Evolutionary conservation across 441 rosid species (phyloP).

Genomic region (Bocquillonia castaneifolia): DNA sequence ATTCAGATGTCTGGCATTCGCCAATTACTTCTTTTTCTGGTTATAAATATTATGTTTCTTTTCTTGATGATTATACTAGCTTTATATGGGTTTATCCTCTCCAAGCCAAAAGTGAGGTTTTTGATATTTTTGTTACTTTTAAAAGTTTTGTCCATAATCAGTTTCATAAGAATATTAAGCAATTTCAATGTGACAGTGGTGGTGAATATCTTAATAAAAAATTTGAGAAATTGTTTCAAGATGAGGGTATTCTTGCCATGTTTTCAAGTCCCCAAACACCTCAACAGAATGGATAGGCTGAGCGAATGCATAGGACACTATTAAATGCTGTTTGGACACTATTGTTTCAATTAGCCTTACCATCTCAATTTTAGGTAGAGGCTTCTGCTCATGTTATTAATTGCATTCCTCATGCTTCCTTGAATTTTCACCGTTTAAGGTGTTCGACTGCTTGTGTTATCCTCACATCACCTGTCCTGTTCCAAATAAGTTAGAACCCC

Average conservation of each 20-base stretch:
- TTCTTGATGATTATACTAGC: not conserved
- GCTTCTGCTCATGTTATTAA: not conserved
- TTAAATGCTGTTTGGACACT: not conserved
- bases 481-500: not conserved
- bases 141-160: not conserved
- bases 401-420: not conserved
- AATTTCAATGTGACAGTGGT: not conserved
- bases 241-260: not conserved
- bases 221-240: not conserved
- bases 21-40: not conserved
- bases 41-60: not conserved
- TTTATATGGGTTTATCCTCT: not conserved
- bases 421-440: not conserved
- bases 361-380: not conserved
- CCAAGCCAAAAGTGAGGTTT: not conserved
- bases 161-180: not conserved
- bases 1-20: not conserved
- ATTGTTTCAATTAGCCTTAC: not conserved
- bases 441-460: not conserved
- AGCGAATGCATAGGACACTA: not conserved
- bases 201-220: not conserved
- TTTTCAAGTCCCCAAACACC: not conserved
- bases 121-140: not conserved
- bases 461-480: not conserved
- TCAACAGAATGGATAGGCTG: not conserved